phyloP scores from a whole-genome alignment of 2,329 filamentous ascomycete genomes.

The Zalaria obscura region DNA sequence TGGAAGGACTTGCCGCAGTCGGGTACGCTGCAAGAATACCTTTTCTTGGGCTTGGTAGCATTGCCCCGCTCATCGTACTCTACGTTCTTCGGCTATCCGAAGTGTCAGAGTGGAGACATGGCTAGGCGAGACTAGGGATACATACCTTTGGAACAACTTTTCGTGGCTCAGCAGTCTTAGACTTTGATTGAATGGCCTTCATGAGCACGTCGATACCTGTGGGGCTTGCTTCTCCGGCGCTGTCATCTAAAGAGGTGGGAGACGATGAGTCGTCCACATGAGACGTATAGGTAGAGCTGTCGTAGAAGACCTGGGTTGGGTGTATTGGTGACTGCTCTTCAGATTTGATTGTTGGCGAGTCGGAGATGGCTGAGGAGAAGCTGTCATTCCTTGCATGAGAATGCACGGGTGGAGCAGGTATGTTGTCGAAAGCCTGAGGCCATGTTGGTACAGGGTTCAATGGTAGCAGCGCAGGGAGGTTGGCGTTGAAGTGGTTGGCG shows the following conservation, averaged over 20 bases:
- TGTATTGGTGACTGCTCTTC: conserved; percentile 27
- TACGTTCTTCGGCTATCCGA: not conserved
- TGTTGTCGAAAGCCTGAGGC: conserved; percentile 1
- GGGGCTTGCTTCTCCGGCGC: conserved; percentile 1
- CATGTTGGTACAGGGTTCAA: conserved; percentile 1
- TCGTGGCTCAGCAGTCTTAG: conserved; percentile 22
- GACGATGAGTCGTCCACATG: conserved; percentile 3
- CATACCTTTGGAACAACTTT: not conserved
- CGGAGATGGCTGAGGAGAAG: conserved; percentile 11
- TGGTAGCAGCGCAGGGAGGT: conserved; percentile 2
- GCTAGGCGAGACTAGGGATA: not conserved
- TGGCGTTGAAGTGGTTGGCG: conserved; percentile 1
- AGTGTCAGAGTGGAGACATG: not conserved
- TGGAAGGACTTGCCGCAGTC: conserved; percentile 71
- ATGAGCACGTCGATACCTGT: conserved; percentile 42
- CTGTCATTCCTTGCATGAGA: conserved; percentile 13
- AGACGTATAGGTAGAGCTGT: conserved; percentile 15
- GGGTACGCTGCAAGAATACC: conserved; percentile 59
- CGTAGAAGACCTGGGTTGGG: conserved; percentile 23
- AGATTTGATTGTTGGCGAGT: conserved; percentile 26
- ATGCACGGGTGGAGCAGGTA: conserved; percentile 3
- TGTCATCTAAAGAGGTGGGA: conserved; percentile 1
- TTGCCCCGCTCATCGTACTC: not conserved
- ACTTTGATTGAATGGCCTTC: conserved; percentile 68
- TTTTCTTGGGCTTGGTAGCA: conserved; percentile 35